A percentile compares a stretch with the other conserved stretches of the same genome.
Evolutionary conservation across 805 yeast species (phyloP).

Genomic region (Yamadazyma tumulicola): DNA sequence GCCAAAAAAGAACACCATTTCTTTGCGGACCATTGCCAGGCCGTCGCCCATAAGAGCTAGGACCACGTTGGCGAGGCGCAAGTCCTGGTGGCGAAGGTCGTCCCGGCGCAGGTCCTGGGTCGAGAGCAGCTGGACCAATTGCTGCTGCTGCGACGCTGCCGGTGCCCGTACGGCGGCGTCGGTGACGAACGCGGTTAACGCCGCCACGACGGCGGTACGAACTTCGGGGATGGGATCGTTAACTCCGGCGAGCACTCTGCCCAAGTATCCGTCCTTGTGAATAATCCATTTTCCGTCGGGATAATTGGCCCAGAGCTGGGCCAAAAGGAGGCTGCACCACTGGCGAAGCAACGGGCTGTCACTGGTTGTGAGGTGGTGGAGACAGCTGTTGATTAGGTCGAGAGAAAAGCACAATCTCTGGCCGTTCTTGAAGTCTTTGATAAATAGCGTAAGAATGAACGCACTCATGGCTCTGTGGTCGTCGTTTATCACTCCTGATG

Average conservation of each 20-base stretch:
- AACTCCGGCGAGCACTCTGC: constrained; percentile 52
- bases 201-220: constrained; percentile 74
- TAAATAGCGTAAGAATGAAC: constrained; percentile 80
- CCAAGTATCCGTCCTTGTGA: constrained; percentile 59
- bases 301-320: constrained; percentile 71
- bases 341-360: constrained; percentile 87
- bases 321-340: constrained; percentile 81
- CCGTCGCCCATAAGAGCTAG: constrained; percentile 78
- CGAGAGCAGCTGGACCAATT: constrained; percentile 13
- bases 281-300: constrained; percentile 74
- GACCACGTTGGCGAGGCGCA: constrained; percentile 65
- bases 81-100: constrained; percentile 64
- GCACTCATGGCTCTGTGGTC: constrained; percentile 97
- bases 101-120: constrained; percentile 31
- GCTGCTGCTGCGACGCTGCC: constrained; percentile 14
- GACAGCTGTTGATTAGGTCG: constrained; percentile 66
- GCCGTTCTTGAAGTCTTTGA: constrained; percentile 74
- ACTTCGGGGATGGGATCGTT: constrained; percentile 95
- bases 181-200: constrained; percentile 66
- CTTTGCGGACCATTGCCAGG: constrained; percentile 83
- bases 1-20: constrained; percentile 73
- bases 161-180: constrained; percentile 24
- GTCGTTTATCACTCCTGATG: constrained; percentile 47
- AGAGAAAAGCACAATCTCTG: constrained; percentile 75
- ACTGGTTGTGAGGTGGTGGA: constrained; percentile 61